phyloP scores from a whole-genome alignment of 2,329 filamentous ascomycete species.

The Colletotrichum ledebouriae region DNA sequence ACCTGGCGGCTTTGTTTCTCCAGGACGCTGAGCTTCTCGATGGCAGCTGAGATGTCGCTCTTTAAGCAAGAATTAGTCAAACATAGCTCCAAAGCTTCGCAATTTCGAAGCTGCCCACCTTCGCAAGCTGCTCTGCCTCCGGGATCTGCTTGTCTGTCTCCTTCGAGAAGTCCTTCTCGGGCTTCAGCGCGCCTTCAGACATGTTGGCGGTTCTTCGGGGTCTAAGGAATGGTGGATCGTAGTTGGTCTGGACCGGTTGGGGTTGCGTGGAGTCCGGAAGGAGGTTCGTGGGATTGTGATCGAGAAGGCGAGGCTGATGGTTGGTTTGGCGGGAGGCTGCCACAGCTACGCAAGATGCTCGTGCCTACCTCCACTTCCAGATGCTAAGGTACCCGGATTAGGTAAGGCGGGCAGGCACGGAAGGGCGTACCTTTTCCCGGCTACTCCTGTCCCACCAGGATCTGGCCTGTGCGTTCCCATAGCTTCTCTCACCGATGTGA shows the following conservation, averaged over 20 bases:
- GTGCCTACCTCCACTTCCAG: constrained; percentile 40
- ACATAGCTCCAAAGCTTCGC: not conserved
- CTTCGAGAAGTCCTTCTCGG: constrained; percentile 99
- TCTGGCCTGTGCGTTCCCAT: not conserved
- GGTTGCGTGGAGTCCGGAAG: not conserved
- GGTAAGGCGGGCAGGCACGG: constrained; percentile 34
- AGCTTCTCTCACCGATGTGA: too few relatives aligned
- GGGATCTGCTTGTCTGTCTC: constrained; percentile 93
- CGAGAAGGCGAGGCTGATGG: constrained; percentile 29
- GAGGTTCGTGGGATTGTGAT: constrained; percentile 10
- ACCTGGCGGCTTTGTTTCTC: constrained; percentile 99
- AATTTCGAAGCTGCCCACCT: constrained; percentile 65
- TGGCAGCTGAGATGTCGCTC: constrained; percentile 85
- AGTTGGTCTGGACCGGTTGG: not conserved
- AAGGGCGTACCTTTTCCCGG: constrained; percentile 42
- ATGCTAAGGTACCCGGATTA: constrained; percentile 38
- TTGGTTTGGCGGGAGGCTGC: constrained; percentile 42
- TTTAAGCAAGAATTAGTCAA: constrained; percentile 48
- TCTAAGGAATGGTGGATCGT: not conserved
- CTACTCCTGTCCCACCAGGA: not conserved
- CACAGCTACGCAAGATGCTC: constrained; percentile 43
- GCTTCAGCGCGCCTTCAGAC: constrained; percentile 88
- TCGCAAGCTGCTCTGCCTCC: constrained; percentile 89
- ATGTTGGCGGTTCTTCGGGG: constrained; percentile 63
- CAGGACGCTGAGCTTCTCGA: constrained; percentile 91